Evolutionary conservation across 495 filamentous ascomycete species (phyloP).

Genomic region (Trichoderma reesei): DNA sequence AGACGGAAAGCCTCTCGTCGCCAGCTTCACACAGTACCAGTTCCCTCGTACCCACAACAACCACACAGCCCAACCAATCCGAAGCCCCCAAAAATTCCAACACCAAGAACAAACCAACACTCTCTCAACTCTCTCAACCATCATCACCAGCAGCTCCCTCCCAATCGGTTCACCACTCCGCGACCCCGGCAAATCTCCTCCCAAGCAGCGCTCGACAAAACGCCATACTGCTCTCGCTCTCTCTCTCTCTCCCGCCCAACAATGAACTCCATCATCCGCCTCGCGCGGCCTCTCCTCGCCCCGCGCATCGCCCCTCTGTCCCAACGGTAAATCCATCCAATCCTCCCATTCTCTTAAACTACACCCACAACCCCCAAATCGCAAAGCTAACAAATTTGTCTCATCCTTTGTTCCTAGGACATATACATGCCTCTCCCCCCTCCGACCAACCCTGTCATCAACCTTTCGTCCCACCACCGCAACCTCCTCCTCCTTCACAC

Average conservation of each 20-base stretch:
- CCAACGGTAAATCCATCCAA: neutral
- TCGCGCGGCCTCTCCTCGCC: neutral
- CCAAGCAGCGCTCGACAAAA: neutral
- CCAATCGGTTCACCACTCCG: neutral
- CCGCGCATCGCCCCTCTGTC: neutral
- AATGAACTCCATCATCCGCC: constrained; percentile 7
- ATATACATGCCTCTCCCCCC: constrained; percentile 9
- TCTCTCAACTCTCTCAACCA: neutral
- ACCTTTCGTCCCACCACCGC: constrained; percentile 12
- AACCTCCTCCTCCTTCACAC: constrained; percentile 8
- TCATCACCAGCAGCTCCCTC: neutral
- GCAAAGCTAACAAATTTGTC: neutral
- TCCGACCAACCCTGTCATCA: constrained; percentile 10
- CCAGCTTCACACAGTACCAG: neutral
- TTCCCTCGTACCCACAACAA: neutral
- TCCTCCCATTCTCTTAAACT: neutral
- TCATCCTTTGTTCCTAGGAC: constrained; percentile 7
- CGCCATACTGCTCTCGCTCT: neutral
- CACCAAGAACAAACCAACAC: neutral
- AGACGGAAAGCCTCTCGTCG: too few species aligned
- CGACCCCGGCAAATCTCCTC: neutral
- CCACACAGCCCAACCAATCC: neutral
- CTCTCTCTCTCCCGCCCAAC: neutral
- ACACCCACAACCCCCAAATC: neutral
- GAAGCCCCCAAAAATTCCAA: constrained; percentile 1